Evolutionary conservation across 495 filamentous ascomycete species (phyloP).

Genomic region (Neurospora discreta): DNA sequence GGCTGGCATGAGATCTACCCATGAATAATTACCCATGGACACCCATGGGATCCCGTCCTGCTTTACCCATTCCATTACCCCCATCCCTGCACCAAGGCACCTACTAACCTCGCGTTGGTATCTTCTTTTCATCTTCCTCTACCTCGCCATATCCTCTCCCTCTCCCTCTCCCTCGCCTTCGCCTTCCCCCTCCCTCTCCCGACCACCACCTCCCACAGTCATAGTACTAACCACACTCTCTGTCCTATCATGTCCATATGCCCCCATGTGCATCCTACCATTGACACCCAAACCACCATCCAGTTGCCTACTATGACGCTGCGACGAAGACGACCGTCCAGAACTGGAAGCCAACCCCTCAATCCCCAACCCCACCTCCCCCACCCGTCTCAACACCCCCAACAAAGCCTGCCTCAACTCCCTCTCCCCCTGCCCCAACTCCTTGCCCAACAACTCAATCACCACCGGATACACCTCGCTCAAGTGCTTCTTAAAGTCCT

Average conservation of each 20-base stretch:
- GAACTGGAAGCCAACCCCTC: constrained; percentile 23
- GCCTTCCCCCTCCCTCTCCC: background rate
- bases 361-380: constrained; percentile 70
- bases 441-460: constrained; percentile 73
- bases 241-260: background rate
- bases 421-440: constrained; percentile 43
- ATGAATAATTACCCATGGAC: too few relatives aligned
- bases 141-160: background rate
- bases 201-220: background rate
- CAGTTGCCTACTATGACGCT: background rate
- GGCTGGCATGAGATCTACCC: too few relatives aligned
- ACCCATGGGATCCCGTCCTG: too few relatives aligned
- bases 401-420: constrained; percentile 73
- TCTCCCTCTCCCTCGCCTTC: background rate
- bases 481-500: constrained; percentile 71
- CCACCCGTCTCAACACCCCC: constrained; percentile 63
- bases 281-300: background rate
- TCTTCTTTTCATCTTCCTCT: background rate
- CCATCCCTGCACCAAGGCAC: background rate
- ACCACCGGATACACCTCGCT: constrained; percentile 74
- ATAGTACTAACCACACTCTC: background rate
- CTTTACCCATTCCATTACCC: constrained; percentile 8
- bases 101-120: constrained; percentile 11
- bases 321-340: too few relatives aligned
- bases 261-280: background rate